Base-by-base conservation (phyloP, 2,329 filamentous ascomycete species). In the Helotiales sp. region DNA sequence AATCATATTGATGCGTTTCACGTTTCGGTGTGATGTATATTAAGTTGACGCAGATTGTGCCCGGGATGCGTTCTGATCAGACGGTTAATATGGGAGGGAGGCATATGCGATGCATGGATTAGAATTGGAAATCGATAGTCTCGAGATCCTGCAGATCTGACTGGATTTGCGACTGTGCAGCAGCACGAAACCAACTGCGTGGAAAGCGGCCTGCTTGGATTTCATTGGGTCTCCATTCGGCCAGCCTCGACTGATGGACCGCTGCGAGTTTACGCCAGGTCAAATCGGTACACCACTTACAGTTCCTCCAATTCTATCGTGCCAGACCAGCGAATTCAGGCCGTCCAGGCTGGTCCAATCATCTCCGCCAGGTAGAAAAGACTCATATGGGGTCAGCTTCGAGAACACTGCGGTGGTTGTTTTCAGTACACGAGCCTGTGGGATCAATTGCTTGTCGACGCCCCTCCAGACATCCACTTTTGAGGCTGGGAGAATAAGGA, bases 71-170 rank as follows among this genome's bases (percentile, higher is more conserved):
- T 53, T 27, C 7, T 53, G n/a, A 58, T 58, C 62, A 30, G 44
- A 57, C 54, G 57, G 60, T 31, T 66, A 54, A 61, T 66, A 60
- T 63, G 30, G 54, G 51, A 48, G 52, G 36, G 25, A 52, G 46
- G 27, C 46, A 54, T 61, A 55, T 56, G 60, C 54, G 55, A 53
- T 54, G 46, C 61, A 61, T 57, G 63, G 54, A 56, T 54, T 25
- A 38, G 52, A 61, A 66, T 49, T 66, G n/a, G n/a, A n/a, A n/a
- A 66, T 66, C 62, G 63, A 51, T 40, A 61, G 57, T 64, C 52
- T 47, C 47, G 29, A 55, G 55, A 64, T 64, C 56, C 61, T 61
- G 62, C 62, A 60, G 63, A 60, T 60, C 58, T 50, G 58, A 52
- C 38, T 50, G 48, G 42, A 12, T 57, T 52, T 51, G 46, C 48